Evolutionary conservation across 2,329 filamentous ascomycete genomes (phyloP), one percentile per base, ranked within the genome.

Genomic region (Phaeosphaeriaceae sp.): DNA sequence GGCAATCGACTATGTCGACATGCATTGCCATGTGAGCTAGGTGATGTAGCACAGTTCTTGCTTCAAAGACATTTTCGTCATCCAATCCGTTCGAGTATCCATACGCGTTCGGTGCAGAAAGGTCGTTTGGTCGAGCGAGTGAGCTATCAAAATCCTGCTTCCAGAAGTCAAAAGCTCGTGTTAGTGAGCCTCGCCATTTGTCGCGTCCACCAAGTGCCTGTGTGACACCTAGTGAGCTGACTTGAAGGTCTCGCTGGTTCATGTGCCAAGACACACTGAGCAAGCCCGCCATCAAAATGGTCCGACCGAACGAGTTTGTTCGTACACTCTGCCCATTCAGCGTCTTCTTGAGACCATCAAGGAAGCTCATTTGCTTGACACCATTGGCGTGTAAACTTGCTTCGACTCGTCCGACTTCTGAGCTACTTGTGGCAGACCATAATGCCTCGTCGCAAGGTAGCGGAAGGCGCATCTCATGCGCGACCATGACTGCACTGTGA

Each of bases 11-110:
- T 45, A 97, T 91, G 67, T 97, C 93, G 18, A 96, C 92, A 67
- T 97, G 92, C 83, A 96, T 96, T 3, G 92, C 91, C 90, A 99
- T 97, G 72, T 97, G 94, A 0, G 94, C 94, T 11, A 99, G 79
- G 64, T 96, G 91, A 68, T 97, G 92, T 36, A 97, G 79, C 21
- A 96, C 93, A 2, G 89, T 95, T 16, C 91, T 85, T 55, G 88
- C 92, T 70, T 97, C 91, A 62, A 94, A 93, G 23, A 95, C 87
- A 61, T 87, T 87, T 53, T 89, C 85, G 63, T 87, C 85, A 35
- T 79, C 76, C 50, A 60, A 17, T 26, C 62, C 63, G 23, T 66
- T 69, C 12, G 64, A 64, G 48, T 71, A 68, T 3, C 57, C 49
- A 46, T 72, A 68, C 2, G 67, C 62, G 29, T 65, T 63, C 2